Percentiles rank a stretch among this genome's conserved stretches.
Conservation (phyloP, 2,329 filamentous ascomycete species). For the Fusarium torulosum region DNA sequence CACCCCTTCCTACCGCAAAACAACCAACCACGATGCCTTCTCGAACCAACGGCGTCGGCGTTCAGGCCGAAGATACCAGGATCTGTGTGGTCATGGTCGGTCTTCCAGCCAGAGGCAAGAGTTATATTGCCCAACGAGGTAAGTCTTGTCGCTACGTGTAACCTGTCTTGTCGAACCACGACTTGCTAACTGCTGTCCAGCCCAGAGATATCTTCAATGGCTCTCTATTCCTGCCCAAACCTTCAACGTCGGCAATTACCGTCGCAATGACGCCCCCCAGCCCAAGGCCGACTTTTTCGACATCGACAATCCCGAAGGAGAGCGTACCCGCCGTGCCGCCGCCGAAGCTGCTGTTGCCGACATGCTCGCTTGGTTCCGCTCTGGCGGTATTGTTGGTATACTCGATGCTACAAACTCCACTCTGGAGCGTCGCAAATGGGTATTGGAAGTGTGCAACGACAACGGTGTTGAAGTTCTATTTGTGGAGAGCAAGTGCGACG, state of each 20-base stretch:
- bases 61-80: constrained; percentile 93
- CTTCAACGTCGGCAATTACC: constrained; percentile 98
- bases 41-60: constrained; percentile 74
- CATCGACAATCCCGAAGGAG: constrained; percentile 87
- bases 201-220: constrained; percentile 95
- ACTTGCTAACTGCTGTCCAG: constrained; percentile 58
- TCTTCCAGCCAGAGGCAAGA: constrained; percentile 94
- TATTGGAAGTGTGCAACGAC: constrained; percentile 80
- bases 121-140: constrained; percentile 98
- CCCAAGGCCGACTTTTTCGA: constrained; percentile 97
- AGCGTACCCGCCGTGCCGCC: constrained; percentile 86
- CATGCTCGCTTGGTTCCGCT: constrained; percentile 92
- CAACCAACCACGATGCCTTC: constrained; percentile 56
- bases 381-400: constrained; percentile 88
- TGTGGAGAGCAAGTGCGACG: constrained; percentile 96
- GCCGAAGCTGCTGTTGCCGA: constrained; percentile 92
- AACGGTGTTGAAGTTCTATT: constrained; percentile 91
- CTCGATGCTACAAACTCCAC: constrained; percentile 98
- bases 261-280: constrained; percentile 88
- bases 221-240: constrained; percentile 92
- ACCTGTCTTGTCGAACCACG: background rate
- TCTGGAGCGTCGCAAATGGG: constrained; percentile 89
- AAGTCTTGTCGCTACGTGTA: constrained; percentile 50
- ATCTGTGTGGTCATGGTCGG: constrained; percentile 99
- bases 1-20: background rate